These are phyloP conservation scores for Sporisorium graminicola DNA, from an alignment of 1,284 basidiomycete species.

Conservation along the genomic window DNA sequence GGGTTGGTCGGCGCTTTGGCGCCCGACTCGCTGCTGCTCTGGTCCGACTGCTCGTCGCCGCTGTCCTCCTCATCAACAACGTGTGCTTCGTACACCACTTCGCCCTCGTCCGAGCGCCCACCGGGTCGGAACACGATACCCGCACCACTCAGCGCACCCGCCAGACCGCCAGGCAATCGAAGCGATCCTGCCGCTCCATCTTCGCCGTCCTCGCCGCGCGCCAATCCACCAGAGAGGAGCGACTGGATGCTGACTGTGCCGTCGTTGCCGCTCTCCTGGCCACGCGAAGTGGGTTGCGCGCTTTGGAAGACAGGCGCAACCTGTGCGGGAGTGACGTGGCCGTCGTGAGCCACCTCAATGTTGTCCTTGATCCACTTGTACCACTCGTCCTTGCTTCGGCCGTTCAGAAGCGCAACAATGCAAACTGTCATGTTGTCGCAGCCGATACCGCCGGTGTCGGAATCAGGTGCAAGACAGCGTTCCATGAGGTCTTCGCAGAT, in stretches of 20 bases:
- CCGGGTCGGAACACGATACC: slow-evolving; percentile 65
- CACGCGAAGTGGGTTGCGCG: slow-evolving; percentile 38
- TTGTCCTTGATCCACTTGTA: slow-evolving; percentile 89
- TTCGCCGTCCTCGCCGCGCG: slow-evolving; percentile 51
- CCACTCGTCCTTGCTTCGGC: slow-evolving; percentile 91
- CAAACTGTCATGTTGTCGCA: slow-evolving; percentile 99
- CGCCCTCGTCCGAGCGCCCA: slow-evolving; percentile 56
- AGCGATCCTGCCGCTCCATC: slow-evolving; percentile 46
- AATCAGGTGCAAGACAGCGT: slow-evolving; percentile 92
- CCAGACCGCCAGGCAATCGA: slow-evolving; percentile 54
- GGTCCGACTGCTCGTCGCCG: slow-evolving; percentile 48
- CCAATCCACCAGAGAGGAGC: slow-evolving; percentile 61
- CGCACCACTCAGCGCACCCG: slow-evolving; percentile 59
- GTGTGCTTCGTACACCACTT: slow-evolving; percentile 63
- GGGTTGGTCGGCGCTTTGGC: slow-evolving; percentile 6
- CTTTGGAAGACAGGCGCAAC: slow-evolving; percentile 74
- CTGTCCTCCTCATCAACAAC: slow-evolving; percentile 61
- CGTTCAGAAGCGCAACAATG: slow-evolving; percentile 87
- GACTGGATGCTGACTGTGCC: slow-evolving; percentile 63
- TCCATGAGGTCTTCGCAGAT: slow-evolving; percentile 93
- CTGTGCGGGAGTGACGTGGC: slow-evolving; percentile 77
- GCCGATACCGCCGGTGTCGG: slow-evolving; percentile 91
- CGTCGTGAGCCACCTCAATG: slow-evolving; percentile 78
- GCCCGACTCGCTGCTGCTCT: slow-evolving; percentile 28
- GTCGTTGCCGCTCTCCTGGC: slow-evolving; percentile 33